Evolutionary conservation across 331 rosid species (phyloP).

Genomic region (Arachis monticola): DNA sequence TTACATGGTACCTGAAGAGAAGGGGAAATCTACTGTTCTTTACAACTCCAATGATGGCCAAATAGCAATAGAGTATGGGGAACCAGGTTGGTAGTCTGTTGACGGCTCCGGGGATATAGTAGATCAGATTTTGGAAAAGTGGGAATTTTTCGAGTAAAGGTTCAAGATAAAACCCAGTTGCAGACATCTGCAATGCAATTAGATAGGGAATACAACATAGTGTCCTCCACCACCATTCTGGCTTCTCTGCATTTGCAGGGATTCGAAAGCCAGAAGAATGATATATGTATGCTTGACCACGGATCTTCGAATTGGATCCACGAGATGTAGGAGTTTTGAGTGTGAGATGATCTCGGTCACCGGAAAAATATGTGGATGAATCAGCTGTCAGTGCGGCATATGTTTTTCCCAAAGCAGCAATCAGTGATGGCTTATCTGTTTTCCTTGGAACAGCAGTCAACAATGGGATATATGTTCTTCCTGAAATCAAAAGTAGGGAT

Average conservation of each 20-base stretch:
- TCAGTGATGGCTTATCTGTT: no score
- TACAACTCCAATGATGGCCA: conserved; percentile 64
- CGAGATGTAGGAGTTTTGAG: conserved; percentile 38
- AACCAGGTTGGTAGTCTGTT: conserved; percentile 77
- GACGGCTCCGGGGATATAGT: conserved; percentile 73
- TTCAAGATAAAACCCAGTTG: conserved; percentile 62
- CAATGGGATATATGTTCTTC: conserved; percentile 41
- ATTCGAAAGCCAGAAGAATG: conserved; percentile 56
- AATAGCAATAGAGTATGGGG: conserved; percentile 61
- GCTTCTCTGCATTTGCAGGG: conserved; percentile 67
- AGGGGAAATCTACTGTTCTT: conserved; percentile 69
- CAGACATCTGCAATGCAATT: conserved; percentile 71
- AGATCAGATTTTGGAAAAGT: conserved; percentile 54
- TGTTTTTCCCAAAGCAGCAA: conserved; percentile 44
- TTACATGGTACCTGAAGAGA: conserved; percentile 70
- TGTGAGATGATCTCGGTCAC: conserved; percentile 38
- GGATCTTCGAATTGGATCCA: conserved; percentile 37
- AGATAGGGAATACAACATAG: conserved; percentile 80
- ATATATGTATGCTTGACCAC: conserved; percentile 56
- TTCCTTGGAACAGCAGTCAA: conserved; percentile 14
- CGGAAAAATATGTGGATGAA: conserved; percentile 44
- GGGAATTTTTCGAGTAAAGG: conserved; percentile 61
- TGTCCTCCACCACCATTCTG: conserved; percentile 96
- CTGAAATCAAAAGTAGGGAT: conserved; percentile 41
- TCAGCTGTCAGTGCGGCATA: conserved; percentile 39